Percentiles rank a stretch among this genome's conserved stretches.
phyloP scores from a whole-genome alignment of 1,284 basidiomycete species.

The Trametes sp. region DNA sequence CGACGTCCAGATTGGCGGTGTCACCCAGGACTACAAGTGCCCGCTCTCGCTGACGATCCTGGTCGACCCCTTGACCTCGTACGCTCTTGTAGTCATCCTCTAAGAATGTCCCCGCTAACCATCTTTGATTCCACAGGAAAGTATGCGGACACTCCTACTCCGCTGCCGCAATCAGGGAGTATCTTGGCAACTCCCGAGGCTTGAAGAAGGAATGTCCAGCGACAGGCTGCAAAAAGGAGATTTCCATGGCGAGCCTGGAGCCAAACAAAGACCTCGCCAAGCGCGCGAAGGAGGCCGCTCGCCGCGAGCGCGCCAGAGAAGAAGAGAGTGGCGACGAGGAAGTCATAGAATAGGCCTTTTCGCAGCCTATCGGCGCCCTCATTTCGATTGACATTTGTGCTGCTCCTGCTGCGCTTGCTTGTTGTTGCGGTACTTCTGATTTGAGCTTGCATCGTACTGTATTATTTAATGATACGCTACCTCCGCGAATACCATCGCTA shows the following conservation, averaged over 20 bases:
- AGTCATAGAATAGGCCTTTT: slow-evolving; percentile 61
- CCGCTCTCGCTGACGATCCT: slow-evolving; percentile 74
- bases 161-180: slow-evolving; percentile 62
- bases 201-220: slow-evolving; percentile 65
- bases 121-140: slow-evolving; percentile 47
- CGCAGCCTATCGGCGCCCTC: no score
- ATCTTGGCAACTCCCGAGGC: slow-evolving; percentile 49
- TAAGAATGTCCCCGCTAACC: background rate
- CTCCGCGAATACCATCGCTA: background rate
- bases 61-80: slow-evolving; percentile 80
- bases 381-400: no score
- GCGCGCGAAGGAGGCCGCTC: slow-evolving; percentile 61
- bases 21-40: slow-evolving; percentile 83
- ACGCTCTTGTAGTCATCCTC: slow-evolving; percentile 39
- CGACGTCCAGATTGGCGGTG: slow-evolving; percentile 85
- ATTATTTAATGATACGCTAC: slow-evolving; percentile 18
- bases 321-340: slow-evolving; percentile 65
- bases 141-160: slow-evolving; percentile 81
- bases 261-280: slow-evolving; percentile 65
- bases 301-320: slow-evolving; percentile 56
- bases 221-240: slow-evolving; percentile 68
- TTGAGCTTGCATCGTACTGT: slow-evolving; percentile 16
- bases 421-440: background rate
- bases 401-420: no score
- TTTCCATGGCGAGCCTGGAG: slow-evolving; percentile 60